phyloP scores from a whole-genome alignment of 208 protist genomes.

The Leptomonas pyrrhocoris region DNA sequence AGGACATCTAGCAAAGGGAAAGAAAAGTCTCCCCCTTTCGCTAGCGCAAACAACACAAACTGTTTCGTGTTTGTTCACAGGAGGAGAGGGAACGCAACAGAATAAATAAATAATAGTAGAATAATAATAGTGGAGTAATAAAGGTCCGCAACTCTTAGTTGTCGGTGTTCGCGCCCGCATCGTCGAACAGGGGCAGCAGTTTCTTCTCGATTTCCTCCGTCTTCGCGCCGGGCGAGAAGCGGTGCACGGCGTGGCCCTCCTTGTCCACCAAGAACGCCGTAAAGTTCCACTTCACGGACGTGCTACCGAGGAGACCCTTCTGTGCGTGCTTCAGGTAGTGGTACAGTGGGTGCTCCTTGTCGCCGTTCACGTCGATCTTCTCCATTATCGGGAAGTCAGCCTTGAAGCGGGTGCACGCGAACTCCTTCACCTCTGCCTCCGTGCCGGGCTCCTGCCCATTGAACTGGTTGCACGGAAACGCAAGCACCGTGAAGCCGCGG shows the following conservation, averaged over 20 bases:
- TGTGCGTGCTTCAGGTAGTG: conserved; percentile 74
- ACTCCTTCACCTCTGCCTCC: conserved; percentile 75
- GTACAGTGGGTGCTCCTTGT: conserved; percentile 80
- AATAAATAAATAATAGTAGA: too few relatives aligned
- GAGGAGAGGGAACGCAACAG: too few relatives aligned
- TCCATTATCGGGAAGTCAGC: conserved; percentile 85
- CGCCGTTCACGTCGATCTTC: conserved; percentile 92
- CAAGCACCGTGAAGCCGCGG: conserved; percentile 87
- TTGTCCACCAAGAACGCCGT: conserved; percentile 90
- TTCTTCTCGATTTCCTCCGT: conserved; percentile 63
- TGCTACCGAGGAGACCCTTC: conserved; percentile 63
- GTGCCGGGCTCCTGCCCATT: conserved; percentile 29
- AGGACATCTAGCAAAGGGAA: too few relatives aligned
- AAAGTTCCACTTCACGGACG: conserved; percentile 94
- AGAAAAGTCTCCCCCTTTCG: too few relatives aligned
- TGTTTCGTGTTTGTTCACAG: too few relatives aligned
- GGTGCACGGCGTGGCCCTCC: conserved; percentile 62
- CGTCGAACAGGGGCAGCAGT: conserved; percentile 43
- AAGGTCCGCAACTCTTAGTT: conserved; percentile 9
- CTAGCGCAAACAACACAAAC: too few relatives aligned
- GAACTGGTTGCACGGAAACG: conserved; percentile 86
- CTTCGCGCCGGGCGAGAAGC: conserved; percentile 73
- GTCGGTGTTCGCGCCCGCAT: too few relatives aligned
- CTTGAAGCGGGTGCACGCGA: conserved; percentile 59
- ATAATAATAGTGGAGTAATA: too few relatives aligned